phyloP scores from a whole-genome alignment of 225 moss, liverwort and hornwort genomes.

The Physcomitrellopsis africana region DNA sequence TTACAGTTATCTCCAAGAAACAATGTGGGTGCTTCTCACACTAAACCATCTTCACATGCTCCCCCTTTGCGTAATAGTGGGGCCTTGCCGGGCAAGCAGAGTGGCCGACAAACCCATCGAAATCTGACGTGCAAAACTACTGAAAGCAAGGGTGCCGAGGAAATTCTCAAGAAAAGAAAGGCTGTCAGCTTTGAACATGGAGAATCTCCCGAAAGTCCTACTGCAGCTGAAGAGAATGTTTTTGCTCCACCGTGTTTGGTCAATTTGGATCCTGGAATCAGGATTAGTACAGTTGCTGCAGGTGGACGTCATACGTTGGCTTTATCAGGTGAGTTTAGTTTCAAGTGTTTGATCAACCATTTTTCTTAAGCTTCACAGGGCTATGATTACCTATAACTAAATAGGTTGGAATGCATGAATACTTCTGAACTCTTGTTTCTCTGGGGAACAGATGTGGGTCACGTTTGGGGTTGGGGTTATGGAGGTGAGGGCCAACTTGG shows the following conservation, averaged over 20 bases:
- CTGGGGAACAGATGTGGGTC: slow-evolving; percentile 68
- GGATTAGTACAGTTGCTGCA: slow-evolving; percentile 78
- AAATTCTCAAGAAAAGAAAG: slow-evolving; percentile 63
- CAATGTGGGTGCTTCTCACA: slow-evolving; percentile 18
- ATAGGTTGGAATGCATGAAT: not conserved
- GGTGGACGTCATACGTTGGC: slow-evolving; percentile 97
- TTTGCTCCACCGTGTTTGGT: slow-evolving; percentile 78
- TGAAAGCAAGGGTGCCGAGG: slow-evolving; percentile 55
- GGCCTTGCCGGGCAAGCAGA: slow-evolving; percentile 34
- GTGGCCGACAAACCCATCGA: slow-evolving; percentile 43
- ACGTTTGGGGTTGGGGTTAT: slow-evolving; percentile 99
- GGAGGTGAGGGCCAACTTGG: slow-evolving; percentile 98
- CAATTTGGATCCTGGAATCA: slow-evolving; percentile 68
- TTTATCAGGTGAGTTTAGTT: slow-evolving; percentile 62
- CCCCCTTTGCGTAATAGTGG: slow-evolving; percentile 31
- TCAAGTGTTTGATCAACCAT: not conserved
- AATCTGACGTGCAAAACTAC: slow-evolving; percentile 45
- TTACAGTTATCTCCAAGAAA: slow-evolving; percentile 41
- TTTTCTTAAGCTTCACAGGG: not conserved
- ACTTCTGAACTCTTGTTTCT: slow-evolving; percentile 3
- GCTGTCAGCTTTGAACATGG: slow-evolving; percentile 54
- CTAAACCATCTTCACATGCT: slow-evolving; percentile 47
- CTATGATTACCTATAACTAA: not conserved
- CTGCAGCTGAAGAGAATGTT: slow-evolving; percentile 61
- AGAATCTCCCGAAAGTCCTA: slow-evolving; percentile 48